Evolutionary conservation across 805 yeast species (phyloP).

Genomic region (Metschnikowia lochheadii): DNA sequence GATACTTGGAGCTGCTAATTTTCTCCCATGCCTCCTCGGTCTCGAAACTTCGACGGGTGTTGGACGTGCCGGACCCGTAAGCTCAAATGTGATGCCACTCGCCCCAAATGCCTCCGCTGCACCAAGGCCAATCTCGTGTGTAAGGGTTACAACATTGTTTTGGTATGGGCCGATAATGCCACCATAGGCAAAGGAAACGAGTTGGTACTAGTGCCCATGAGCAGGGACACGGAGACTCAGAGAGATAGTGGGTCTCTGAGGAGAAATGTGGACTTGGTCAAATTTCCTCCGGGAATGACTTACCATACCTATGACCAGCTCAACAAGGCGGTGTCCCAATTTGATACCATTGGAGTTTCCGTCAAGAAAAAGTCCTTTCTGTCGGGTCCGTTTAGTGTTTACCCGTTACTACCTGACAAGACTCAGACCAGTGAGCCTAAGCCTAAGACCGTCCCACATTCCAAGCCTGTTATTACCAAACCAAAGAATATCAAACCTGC

Average conservation of each 20-base stretch:
- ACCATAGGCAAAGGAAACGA: constrained; percentile 24
- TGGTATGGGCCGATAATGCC: constrained; percentile 44
- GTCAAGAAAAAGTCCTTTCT: background rate
- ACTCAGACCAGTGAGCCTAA: background rate
- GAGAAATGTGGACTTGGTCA: constrained; percentile 42
- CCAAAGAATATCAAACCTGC: background rate
- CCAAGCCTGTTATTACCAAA: background rate
- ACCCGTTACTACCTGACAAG: background rate
- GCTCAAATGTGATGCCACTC: constrained; percentile 48
- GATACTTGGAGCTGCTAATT: background rate
- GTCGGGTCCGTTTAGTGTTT: constrained; percentile 12
- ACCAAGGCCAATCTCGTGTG: constrained; percentile 42
- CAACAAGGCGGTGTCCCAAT: constrained; percentile 31
- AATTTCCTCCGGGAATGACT: constrained; percentile 30
- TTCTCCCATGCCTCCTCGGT: constrained; percentile 15
- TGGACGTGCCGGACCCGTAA: constrained; percentile 53
- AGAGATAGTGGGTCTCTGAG: constrained; percentile 36
- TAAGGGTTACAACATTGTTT: constrained; percentile 46
- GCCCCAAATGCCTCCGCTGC: constrained; percentile 47
- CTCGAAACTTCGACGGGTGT: constrained; percentile 47
- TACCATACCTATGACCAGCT: constrained; percentile 40
- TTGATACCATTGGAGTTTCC: constrained; percentile 21
- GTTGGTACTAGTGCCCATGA: constrained; percentile 16
- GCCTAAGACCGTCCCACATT: background rate
- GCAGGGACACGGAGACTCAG: constrained; percentile 17